These are phyloP conservation scores for Fusarium citri DNA, from an alignment of 2,329 filamentous ascomycete genomes.

Conservation along the genomic window DNA sequence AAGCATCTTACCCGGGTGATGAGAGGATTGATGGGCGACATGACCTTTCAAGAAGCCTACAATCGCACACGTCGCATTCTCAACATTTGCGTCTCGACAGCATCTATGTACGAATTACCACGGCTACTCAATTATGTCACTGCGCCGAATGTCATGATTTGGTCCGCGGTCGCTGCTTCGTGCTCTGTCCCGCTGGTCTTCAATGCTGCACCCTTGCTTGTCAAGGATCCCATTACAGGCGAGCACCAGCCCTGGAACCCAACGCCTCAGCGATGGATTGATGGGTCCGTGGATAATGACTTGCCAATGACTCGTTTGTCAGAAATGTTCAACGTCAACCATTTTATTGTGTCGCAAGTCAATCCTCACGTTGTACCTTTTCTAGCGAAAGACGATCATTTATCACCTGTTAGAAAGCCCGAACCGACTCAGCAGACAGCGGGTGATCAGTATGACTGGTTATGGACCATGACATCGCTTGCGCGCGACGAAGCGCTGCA, in stretches of 20 bases:
- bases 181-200: conserved; percentile 93
- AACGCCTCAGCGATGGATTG: conserved; percentile 86
- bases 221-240: conserved; percentile 86
- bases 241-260: conserved; percentile 86
- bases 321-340: conserved; percentile 98
- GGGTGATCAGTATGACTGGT: conserved; percentile 64
- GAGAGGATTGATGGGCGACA: conserved; percentile 82
- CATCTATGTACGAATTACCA: conserved; percentile 87
- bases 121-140: conserved; percentile 92
- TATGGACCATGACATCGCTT: conserved; percentile 75
- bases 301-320: conserved; percentile 89
- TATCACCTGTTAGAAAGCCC: conserved; percentile 53
- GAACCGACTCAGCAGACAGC: conserved; percentile 43
- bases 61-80: conserved; percentile 92
- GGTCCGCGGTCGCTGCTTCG: conserved; percentile 95
- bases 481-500: conserved; percentile 85
- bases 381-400: conserved; percentile 77
- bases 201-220: conserved; percentile 79
- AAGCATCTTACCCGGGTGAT: conserved; percentile 84
- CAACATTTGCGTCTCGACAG: conserved; percentile 93
- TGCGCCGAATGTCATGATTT: conserved; percentile 92
- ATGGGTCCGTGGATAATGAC: conserved; percentile 95
- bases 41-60: conserved; percentile 96
- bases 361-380: conserved; percentile 95
- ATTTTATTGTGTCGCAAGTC: conserved; percentile 97